A percentile compares a stretch with the other conserved stretches of the same genome.
phyloP scores from a whole-genome alignment of 441 rosid genomes.

The Populus trichocarpa region DNA sequence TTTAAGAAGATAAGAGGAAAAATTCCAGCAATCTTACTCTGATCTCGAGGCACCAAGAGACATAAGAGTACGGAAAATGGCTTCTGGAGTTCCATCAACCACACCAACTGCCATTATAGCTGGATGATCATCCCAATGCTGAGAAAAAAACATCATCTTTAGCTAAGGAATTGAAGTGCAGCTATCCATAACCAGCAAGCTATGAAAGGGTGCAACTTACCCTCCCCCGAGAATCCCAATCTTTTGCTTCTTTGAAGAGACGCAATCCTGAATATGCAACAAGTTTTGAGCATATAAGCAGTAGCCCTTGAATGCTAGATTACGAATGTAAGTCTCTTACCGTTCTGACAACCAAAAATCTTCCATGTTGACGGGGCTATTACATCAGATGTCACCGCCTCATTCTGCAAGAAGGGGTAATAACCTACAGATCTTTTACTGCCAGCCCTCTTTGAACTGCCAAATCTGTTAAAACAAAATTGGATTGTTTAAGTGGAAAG shows the following conservation, averaged over 20 bases:
- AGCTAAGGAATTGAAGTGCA: constrained; percentile 4
- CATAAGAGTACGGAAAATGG: constrained; percentile 70
- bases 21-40: constrained; percentile 57
- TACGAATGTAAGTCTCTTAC: constrained; percentile 34
- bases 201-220: constrained; percentile 30
- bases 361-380: constrained; percentile 94
- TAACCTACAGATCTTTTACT: constrained; percentile 44
- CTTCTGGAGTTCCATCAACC: constrained; percentile 77
- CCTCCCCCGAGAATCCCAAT: constrained; percentile 54
- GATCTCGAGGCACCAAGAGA: constrained; percentile 77
- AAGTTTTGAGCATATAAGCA: constrained; percentile 6
- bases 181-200: constrained; percentile 1
- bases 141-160: constrained; percentile 12
- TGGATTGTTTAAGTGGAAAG: background rate
- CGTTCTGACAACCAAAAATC: constrained; percentile 94
- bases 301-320: background rate
- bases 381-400: constrained; percentile 67
- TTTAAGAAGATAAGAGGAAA: background rate
- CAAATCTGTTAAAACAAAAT: constrained; percentile 29
- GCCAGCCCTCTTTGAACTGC: constrained; percentile 38
- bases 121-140: constrained; percentile 90
- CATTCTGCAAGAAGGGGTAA: constrained; percentile 44
- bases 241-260: constrained; percentile 91
- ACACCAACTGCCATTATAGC: constrained; percentile 96
- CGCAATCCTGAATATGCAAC: constrained; percentile 58